Base-by-base conservation (phyloP, 2,329 filamentous ascomycete species). In the Penicillium sp. region DNA sequence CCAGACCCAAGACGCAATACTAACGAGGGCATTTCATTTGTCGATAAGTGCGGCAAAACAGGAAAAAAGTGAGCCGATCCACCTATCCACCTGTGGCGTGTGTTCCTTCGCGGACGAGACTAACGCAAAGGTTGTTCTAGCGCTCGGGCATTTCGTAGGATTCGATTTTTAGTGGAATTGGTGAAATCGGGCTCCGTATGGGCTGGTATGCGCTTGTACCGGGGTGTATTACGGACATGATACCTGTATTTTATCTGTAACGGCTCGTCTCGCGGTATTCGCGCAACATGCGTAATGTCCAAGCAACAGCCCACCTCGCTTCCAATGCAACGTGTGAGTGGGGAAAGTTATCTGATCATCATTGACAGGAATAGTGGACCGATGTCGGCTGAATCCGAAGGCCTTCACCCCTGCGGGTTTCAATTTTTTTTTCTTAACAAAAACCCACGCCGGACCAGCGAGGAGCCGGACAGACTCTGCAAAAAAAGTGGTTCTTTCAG, bases 311-410 rank as follows among this genome's bases (percentile, higher is more conserved):
- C 35, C 35, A 39, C 35, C 35, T 39, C 35, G 35, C 35, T 39
- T 39, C 35, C 16, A 29, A 39, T 39, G 35, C 35, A 39, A 27
- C 24, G 45, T 47, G 22, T 27, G 29, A 26, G 48, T 19, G 48
- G 22, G 24, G 48, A 51, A 39, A 29, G 26, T 52, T 45, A 46
- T 53, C 41, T 53, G 41, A 53, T 53, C 41, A 35, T 26, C 19
- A 35, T 52, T 35, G 50, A 52, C 39, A 52, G 35, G 10, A 14
- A 26, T 21, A 9, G 55, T 57, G 55, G 55, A 57, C 50, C 55
- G 50, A 53, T 53, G 49, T 57, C 50, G 50, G 49, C 27, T 46
- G 27, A 53, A 52, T 48, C 50, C 55, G 51, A 57, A 53, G 24
- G 19, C 44, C 21, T 13, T 53, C 45, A 31, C 24, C 43, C 47